phyloP scores from a whole-genome alignment of 306 rosid species.

The Lupinus albus region DNA sequence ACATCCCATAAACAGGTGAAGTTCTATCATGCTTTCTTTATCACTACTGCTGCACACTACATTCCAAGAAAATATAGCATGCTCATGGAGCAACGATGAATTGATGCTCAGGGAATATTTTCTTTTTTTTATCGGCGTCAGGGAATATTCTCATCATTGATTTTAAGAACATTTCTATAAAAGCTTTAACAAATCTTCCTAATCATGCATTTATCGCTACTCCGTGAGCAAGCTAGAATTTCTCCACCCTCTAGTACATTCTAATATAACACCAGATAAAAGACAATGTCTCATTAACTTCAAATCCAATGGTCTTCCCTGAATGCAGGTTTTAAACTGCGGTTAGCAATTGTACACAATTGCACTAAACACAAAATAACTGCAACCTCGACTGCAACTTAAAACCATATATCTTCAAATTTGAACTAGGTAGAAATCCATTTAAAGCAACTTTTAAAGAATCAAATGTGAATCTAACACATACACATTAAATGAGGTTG shows the following conservation, averaged over 20 bases:
- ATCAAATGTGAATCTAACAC: not conserved
- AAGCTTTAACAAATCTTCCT: not conserved
- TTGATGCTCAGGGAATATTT: not conserved
- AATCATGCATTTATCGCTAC: not conserved
- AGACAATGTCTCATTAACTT: too few relatives aligned
- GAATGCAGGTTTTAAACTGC: not conserved
- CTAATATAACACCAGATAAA: not conserved
- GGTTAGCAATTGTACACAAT: too few relatives aligned
- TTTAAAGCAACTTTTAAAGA: conserved; percentile 4
- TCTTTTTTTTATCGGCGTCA: too few relatives aligned
- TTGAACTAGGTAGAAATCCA: conserved; percentile 25
- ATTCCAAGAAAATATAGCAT: not conserved
- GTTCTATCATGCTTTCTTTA: not conserved
- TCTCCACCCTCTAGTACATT: conserved; percentile 2
- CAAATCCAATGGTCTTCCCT: not conserved
- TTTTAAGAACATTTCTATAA: too few relatives aligned
- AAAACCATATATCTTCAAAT: conserved; percentile 9
- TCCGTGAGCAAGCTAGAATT: not conserved
- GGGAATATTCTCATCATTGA: too few relatives aligned
- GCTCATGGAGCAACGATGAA: not conserved
- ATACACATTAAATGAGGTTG: not conserved
- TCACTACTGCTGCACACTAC: not conserved
- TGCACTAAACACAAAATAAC: too few relatives aligned
- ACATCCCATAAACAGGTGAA: not conserved
- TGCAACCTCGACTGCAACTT: not conserved